Evolutionary conservation across 2,329 filamentous ascomycete species (phyloP), one percentile per base, ranked within the genome.

Genomic region (Gnomoniopsis smithogilvyi): DNA sequence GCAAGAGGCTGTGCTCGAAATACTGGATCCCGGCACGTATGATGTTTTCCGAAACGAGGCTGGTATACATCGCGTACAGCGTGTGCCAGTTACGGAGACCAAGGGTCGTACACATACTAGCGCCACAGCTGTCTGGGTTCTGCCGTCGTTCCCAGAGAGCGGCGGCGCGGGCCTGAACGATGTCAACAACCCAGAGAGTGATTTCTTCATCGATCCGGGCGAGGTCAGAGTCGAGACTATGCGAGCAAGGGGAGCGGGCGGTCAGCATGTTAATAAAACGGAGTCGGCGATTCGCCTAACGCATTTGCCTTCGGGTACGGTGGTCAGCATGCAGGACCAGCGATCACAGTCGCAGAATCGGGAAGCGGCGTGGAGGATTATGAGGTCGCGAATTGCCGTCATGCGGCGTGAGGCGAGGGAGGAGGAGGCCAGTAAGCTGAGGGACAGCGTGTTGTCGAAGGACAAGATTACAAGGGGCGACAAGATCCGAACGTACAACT

Each of bases 251-350:
- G 95, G 95, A 61, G 94, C 95, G 0, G 95, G 95, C 34, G 95
- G 95, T 1, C 95, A 99, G 77, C 95, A 99, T 74, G 95, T 99
- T 70, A 99, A 99, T 77, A 97, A 94, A 73, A 99, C 95, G 0
- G 95, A 99, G 76, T 96, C 92, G 33, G 95, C 95, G 3, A 91
- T 99, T 62, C 88, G 95, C 11, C 80, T 99, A 67, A 98, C 93
- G 2, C 95, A 99, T 76, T 74, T 89, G 7, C 95, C 95, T 2
- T 96, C 92, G 1, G 90, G 90, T 48, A 95, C 87, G 0, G 85
- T 91, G 2, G 93, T 98, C 15, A 88, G 88, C 14, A 96, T 98
- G 82, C 95, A 99, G 73, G 95, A 99, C 71, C 88, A 87, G 55
- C 85, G 95, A 56, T 96, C 92, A 47, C 95, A 99, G 76, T 87